These are phyloP conservation scores for Gracilaria domingensis DNA, from an alignment of 23 red algal species.

Conservation along the genomic window DNA sequence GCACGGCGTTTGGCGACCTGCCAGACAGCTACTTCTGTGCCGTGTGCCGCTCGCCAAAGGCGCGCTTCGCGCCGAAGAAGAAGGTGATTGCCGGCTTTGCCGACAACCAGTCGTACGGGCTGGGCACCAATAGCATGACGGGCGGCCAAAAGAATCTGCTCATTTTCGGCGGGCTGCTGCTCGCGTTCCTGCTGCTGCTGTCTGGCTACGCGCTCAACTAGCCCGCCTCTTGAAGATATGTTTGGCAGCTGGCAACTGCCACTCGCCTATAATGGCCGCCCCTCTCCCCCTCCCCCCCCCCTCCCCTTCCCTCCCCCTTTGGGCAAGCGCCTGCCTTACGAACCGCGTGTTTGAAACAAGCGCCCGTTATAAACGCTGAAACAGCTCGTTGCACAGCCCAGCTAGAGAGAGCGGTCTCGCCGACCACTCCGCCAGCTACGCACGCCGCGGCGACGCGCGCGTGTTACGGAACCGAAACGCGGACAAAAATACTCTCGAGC, in stretches of 20 bases:
- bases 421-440: too few species aligned
- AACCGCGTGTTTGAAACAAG: neutral
- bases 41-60: constrained; percentile 79
- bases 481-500: neutral
- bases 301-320: too few species aligned
- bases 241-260: too few species aligned
- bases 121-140: constrained; percentile 91
- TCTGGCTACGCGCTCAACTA: constrained; percentile 91
- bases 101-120: constrained; percentile 90
- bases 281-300: too few species aligned
- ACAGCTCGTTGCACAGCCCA: neutral
- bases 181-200: constrained; percentile 82
- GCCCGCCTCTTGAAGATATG: neutral
- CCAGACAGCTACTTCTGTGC: constrained; percentile 82
- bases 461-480: too few species aligned
- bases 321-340: neutral
- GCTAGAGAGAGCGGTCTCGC: too few species aligned
- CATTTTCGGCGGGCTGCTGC: constrained; percentile 85
- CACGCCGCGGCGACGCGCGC: too few species aligned
- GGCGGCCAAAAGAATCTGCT: constrained; percentile 84
- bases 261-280: too few species aligned
- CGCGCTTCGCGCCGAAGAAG: constrained; percentile 63
- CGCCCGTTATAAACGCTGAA: neutral
- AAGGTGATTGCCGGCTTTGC: constrained; percentile 94
- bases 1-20: constrained; percentile 82